A percentile compares a stretch with the other conserved stretches of the same genome.
Evolutionary conservation across 345 rosid genomes (phyloP).

Genomic region (Corchorus capsularis): DNA sequence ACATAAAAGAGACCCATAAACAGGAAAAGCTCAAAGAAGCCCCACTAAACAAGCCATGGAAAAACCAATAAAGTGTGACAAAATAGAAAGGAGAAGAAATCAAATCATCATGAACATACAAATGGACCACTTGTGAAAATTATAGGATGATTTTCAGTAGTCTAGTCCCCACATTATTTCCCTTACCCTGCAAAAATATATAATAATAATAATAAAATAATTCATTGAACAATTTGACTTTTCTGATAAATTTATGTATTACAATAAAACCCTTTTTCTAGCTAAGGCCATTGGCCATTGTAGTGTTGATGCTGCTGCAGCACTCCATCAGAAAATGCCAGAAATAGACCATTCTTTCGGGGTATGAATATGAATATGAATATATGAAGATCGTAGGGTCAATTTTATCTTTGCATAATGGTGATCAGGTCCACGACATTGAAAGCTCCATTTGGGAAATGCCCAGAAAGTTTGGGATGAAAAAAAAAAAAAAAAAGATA

Average conservation of each 20-base stretch:
- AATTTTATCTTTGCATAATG: neutral
- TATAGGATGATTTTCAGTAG: neutral
- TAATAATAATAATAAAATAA: no score
- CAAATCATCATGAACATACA: neutral
- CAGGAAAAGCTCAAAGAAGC: neutral
- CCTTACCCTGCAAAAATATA: neutral
- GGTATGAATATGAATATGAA: neutral
- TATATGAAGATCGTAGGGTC: neutral
- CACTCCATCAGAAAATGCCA: conserved; percentile 12
- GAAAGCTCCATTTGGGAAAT: conserved; percentile 3
- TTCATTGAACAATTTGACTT: conserved; percentile 2
- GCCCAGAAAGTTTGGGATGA: conserved; percentile 5
- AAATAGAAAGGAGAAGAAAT: neutral
- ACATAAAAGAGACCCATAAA: neutral
- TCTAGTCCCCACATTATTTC: neutral
- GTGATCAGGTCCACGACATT: conserved; percentile 6
- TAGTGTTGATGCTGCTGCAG: neutral
- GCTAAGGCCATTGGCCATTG: neutral
- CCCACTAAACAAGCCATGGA: neutral
- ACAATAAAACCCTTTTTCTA: neutral
- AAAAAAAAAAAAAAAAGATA: neutral
- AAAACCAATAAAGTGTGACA: neutral
- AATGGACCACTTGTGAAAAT: neutral
- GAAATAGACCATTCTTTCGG: conserved; percentile 2
- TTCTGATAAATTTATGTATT: neutral